Evolutionary conservation across 139 green algal genomes (phyloP).

Genomic region (Auxenochlorella protothecoides): DNA sequence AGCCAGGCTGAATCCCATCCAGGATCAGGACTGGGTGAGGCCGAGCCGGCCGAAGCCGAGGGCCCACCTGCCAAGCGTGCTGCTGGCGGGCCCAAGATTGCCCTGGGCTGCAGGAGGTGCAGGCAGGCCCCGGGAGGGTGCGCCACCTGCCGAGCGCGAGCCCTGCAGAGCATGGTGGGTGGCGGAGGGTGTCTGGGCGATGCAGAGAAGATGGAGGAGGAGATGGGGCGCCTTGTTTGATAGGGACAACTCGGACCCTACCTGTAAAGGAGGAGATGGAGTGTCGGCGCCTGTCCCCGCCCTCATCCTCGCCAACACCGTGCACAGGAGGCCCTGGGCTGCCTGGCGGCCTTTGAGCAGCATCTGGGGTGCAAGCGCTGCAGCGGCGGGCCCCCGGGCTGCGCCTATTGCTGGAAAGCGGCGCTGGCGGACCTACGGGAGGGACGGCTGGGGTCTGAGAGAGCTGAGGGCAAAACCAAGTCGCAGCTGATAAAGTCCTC

Average conservation of each 20-base stretch:
- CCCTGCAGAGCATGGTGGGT: background rate
- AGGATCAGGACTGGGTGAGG: too few species aligned
- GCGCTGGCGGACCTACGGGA: background rate
- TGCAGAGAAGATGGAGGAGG: background rate
- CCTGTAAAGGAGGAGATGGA: constrained; percentile 2
- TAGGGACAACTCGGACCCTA: too few species aligned
- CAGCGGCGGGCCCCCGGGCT: background rate
- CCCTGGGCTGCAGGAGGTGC: background rate
- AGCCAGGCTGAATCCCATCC: too few species aligned
- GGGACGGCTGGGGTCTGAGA: too few species aligned
- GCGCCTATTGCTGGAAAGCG: constrained; percentile 11
- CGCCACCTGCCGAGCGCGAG: background rate
- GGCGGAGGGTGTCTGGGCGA: background rate
- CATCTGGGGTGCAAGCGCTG: constrained; percentile 8
- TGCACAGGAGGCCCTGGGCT: too few species aligned
- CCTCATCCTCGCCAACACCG: background rate
- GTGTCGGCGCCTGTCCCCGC: background rate
- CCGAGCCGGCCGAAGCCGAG: too few species aligned
- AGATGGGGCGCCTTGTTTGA: background rate
- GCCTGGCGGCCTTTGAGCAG: too few species aligned
- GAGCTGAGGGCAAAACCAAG: too few species aligned
- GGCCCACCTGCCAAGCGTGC: too few species aligned
- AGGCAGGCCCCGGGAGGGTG: background rate
- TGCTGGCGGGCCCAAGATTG: too few species aligned
- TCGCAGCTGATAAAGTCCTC: too few species aligned